A percentile compares a stretch with the other conserved stretches of the same genome.
Evolutionary conservation across 371 early-diverging fungal genomes (phyloP).

Genomic region (Synchytrium microbalum): DNA sequence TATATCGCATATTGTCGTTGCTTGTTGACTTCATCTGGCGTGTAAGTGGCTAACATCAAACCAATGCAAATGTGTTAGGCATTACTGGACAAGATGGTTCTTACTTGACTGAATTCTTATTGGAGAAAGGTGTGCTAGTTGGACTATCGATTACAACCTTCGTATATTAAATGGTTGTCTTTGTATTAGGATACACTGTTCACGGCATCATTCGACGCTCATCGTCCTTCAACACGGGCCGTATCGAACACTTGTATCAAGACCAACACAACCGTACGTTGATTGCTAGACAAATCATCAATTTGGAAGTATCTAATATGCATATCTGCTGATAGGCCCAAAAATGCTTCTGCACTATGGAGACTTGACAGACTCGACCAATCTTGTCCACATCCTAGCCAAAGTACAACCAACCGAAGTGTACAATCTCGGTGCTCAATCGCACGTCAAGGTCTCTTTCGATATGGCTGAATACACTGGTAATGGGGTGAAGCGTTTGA

Average conservation of each 20-base stretch:
- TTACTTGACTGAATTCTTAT: constrained; percentile 67
- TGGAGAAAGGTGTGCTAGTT: constrained; percentile 47
- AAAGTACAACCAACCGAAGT: constrained; percentile 72
- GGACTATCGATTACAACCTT: background rate
- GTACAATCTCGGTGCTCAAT: constrained; percentile 55
- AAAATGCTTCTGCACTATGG: constrained; percentile 78
- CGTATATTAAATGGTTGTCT: too few species aligned
- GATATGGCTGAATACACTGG: constrained; percentile 86
- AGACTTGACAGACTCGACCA: constrained; percentile 77
- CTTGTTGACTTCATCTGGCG: too few species aligned
- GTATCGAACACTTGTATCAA: constrained; percentile 73
- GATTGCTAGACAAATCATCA: background rate
- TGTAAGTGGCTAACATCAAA: too few species aligned
- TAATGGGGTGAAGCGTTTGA: background rate
- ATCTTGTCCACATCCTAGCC: constrained; percentile 66
- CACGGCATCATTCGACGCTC: constrained; percentile 80
- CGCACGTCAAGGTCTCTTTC: constrained; percentile 53
- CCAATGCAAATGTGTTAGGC: constrained; percentile 37
- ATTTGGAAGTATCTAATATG: background rate
- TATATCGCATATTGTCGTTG: background rate
- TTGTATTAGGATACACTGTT: constrained; percentile 51
- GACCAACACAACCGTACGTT: constrained; percentile 56
- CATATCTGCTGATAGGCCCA: constrained; percentile 35
- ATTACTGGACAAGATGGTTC: constrained; percentile 83
- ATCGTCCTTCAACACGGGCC: constrained; percentile 76